Evolutionary conservation across 2,329 filamentous ascomycete species (phyloP), one percentile per base, ranked within the genome.

Genomic region (Neopestalotiopsis sp.): DNA sequence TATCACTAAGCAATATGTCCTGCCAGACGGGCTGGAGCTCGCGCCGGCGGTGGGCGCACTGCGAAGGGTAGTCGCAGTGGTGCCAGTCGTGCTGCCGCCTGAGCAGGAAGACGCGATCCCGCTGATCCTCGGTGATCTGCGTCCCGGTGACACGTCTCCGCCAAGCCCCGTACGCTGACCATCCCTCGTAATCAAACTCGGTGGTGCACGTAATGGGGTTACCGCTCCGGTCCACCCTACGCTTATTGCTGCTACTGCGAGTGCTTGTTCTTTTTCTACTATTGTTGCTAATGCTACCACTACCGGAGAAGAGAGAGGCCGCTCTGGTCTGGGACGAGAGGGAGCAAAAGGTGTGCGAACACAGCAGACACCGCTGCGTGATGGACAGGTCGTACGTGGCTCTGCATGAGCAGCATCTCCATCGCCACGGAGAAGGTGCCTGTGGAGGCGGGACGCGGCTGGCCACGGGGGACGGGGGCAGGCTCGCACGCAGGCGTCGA

Each of bases 141-240:
- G n/a, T 24, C 6, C 40, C 40, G 34, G 24, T 28, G n/a, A 49
- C 40, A n/a, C 30, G 24, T 45, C 62, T 24, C 20, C 62, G 62
- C 62, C 62, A 65, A 40, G 34, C 40, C 38, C 34, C 34, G 20
- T 53, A 65, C 32, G 20, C 62, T 14, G n/a, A 24, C 62, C 62
- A 65, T n/a, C 62, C 62, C 14, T 65, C 24, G 42, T 49, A 65
- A 40, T 65, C 62, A 49, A 65, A 65, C 28, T 40, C 34, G 20
- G 62, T 53, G 40, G 32, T n/a, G 40, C 62, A 65, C 14, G 40
- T 65, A 20, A 65, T 65, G 5, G 14, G 24, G 20, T 49, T n/a
- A 4, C 62, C 62, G 20, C 24, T n/a, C 28, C 30, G 38, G 42
- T 49, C 62, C n/a, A 34, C 28, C 40, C 62, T 38, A 3, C 34